phyloP scores from a whole-genome alignment of 2,329 filamentous ascomycete species.

The Calonectria pseudoreteaudii region DNA sequence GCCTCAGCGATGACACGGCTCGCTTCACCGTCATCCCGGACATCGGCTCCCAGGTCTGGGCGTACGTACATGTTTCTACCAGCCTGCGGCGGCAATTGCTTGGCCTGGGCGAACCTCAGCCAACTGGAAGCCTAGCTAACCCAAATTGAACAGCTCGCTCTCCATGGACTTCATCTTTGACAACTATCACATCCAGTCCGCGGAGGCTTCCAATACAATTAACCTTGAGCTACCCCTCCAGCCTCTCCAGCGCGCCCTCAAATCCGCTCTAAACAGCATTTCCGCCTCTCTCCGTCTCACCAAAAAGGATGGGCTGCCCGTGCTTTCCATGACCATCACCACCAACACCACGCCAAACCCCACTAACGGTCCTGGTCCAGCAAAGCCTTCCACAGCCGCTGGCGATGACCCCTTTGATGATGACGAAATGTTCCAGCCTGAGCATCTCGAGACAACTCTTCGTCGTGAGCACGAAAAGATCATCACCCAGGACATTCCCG shows the following conservation, averaged over 20 bases:
- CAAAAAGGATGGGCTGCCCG: slow-evolving; percentile 88
- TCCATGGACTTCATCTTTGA: slow-evolving; percentile 88
- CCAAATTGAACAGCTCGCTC: slow-evolving; percentile 58
- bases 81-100: background rate
- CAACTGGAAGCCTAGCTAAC: slow-evolving; percentile 3
- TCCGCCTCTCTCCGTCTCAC: slow-evolving; percentile 89
- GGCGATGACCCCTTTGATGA: slow-evolving; percentile 55
- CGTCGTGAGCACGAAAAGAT: slow-evolving; percentile 85
- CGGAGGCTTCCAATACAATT: slow-evolving; percentile 85
- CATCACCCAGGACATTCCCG: slow-evolving; percentile 96
- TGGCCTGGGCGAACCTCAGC: background rate
- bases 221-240: slow-evolving; percentile 95
- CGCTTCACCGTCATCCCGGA: slow-evolving; percentile 97
- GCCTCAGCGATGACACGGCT: slow-evolving; percentile 86
- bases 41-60: slow-evolving; percentile 96
- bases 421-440: slow-evolving; percentile 60
- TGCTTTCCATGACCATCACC: slow-evolving; percentile 90
- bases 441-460: slow-evolving; percentile 67
- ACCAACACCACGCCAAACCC: slow-evolving; percentile 72
- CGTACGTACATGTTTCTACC: slow-evolving; percentile 63
- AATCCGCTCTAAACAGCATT: slow-evolving; percentile 84
- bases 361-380: slow-evolving; percentile 47
- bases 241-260: slow-evolving; percentile 89
- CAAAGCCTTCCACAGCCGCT: slow-evolving; percentile 40
- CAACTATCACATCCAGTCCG: slow-evolving; percentile 86